phyloP scores from a whole-genome alignment of 2,329 filamentous ascomycete species.

The Penicillium sp. region DNA sequence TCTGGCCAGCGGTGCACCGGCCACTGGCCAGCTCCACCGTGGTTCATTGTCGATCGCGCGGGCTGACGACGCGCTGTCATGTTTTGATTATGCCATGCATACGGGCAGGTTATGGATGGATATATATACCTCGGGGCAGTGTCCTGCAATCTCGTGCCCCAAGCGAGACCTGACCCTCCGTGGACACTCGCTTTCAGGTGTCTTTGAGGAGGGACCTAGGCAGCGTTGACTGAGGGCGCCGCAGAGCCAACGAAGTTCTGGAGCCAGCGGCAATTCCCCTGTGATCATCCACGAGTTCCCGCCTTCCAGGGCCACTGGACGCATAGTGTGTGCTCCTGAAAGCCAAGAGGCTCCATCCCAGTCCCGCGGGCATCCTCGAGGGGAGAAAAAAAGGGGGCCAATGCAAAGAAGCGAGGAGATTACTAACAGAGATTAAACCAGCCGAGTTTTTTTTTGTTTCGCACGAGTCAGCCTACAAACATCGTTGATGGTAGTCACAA shows the following conservation, averaged over 20 bases:
- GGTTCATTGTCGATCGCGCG: slow-evolving; percentile 17
- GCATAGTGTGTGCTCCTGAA: background rate
- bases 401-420: background rate
- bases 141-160: slow-evolving; percentile 10
- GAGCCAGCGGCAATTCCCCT: slow-evolving; percentile 6
- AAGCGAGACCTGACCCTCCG: background rate
- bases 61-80: slow-evolving; percentile 21
- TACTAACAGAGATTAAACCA: background rate
- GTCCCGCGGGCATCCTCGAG: slow-evolving; percentile 5
- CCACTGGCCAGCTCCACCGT: slow-evolving; percentile 17
- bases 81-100: slow-evolving; percentile 8
- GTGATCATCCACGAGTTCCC: slow-evolving; percentile 10
- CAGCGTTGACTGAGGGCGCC: background rate
- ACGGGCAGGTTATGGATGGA: background rate
- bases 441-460: background rate
- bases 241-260: background rate
- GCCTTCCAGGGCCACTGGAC: slow-evolving; percentile 5
- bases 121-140: background rate
- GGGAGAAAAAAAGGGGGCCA: slow-evolving; percentile 2
- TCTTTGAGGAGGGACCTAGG: background rate
- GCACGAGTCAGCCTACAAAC: background rate
- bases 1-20: slow-evolving; percentile 2
- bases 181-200: background rate
- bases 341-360: slow-evolving; percentile 1
- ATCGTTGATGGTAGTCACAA: background rate